Percentiles rank a stretch among this genome's conserved stretches.
Conservation (phyloP, 129 eudicot species). For the Ambrosia trifida region DNA sequence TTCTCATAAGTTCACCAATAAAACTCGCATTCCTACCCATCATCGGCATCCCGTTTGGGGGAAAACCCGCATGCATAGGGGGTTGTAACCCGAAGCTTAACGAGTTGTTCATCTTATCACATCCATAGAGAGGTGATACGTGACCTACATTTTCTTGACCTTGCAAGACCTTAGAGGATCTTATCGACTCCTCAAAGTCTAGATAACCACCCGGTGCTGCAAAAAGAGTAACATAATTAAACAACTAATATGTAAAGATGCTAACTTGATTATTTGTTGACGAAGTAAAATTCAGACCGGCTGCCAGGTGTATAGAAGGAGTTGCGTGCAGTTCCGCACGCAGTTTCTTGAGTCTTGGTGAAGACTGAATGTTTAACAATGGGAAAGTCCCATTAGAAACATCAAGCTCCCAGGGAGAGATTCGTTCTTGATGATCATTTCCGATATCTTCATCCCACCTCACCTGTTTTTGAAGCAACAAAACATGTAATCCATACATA, state of each 20-base stretch:
- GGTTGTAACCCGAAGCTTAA: conserved; percentile 55
- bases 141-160: conserved; percentile 98
- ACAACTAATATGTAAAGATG: neutral
- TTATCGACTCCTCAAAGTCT: conserved; percentile 84
- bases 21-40: conserved; percentile 34
- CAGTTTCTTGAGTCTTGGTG: conserved; percentile 79
- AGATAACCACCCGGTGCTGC: conserved; percentile 64
- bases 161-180: conserved; percentile 99
- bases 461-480: conserved; percentile 51
- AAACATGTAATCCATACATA: conserved; percentile 2
- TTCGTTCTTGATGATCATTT: conserved; percentile 70
- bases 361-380: conserved; percentile 65
- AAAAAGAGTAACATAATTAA: conserved; percentile 19
- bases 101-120: conserved; percentile 61
- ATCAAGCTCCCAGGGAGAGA: conserved; percentile 96
- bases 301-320: conserved; percentile 51
- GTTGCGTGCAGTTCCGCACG: conserved; percentile 61
- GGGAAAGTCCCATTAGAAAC: conserved; percentile 62
- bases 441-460: conserved; percentile 88
- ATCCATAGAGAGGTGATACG: conserved; percentile 54
- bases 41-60: conserved; percentile 46
- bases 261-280: neutral
- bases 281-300: conserved; percentile 30
- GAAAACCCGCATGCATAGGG: conserved; percentile 42
- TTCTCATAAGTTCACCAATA: conserved; percentile 46